Conservation (phyloP, 352 stramenopile genomes). For the Aphanomyces euteiches region DNA sequence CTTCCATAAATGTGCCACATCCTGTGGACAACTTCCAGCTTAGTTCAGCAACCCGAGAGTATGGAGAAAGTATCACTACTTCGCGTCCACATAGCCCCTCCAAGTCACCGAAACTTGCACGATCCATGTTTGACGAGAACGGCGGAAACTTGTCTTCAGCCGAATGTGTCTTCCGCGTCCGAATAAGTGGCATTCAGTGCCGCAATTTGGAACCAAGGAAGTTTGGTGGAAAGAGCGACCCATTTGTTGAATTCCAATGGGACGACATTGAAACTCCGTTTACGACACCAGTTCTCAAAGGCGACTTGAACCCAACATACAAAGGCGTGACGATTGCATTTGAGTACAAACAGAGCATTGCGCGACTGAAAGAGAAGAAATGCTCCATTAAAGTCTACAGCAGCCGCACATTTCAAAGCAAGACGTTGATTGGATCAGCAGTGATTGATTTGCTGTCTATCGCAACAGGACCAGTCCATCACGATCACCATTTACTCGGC, state of each 20-base stretch:
- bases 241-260: constrained; percentile 87
- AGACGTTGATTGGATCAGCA: constrained; percentile 68
- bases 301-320: constrained; percentile 84
- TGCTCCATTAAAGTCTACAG: constrained; percentile 79
- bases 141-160: neutral
- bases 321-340: constrained; percentile 83
- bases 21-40: constrained; percentile 29
- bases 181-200: constrained; percentile 84
- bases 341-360: constrained; percentile 74
- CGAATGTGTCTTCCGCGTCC: constrained; percentile 78
- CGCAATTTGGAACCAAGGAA: constrained; percentile 76
- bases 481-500: constrained; percentile 81
- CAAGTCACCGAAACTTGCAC: constrained; percentile 28
- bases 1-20: constrained; percentile 29
- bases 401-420: constrained; percentile 72
- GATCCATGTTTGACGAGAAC: constrained; percentile 29
- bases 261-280: constrained; percentile 74
- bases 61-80: constrained; percentile 17
- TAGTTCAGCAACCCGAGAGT: constrained; percentile 21
- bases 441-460: constrained; percentile 80
- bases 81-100: constrained; percentile 19
- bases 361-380: constrained; percentile 51
- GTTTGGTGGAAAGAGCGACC: constrained; percentile 80
- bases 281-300: constrained; percentile 77
- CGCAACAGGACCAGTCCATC: constrained; percentile 79